Evolutionary conservation across 352 stramenopile genomes (phyloP).

Genomic region (Phytophthora cryptogea): DNA sequence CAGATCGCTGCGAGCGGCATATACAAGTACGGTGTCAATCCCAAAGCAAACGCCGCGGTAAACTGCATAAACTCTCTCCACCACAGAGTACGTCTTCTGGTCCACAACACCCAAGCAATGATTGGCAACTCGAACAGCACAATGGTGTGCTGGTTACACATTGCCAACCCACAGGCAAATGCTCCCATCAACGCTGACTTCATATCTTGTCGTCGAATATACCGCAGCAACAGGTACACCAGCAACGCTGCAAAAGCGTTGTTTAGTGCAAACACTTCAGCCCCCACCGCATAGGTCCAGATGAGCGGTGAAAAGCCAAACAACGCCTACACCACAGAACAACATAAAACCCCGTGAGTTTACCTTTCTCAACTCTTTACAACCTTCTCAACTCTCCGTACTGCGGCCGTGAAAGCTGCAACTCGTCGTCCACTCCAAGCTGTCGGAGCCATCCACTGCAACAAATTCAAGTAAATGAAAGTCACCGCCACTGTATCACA

Average conservation of each 20-base stretch:
- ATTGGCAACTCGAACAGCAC: slow-evolving; percentile 93
- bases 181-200: slow-evolving; percentile 61
- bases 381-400: slow-evolving; percentile 16
- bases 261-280: slow-evolving; percentile 98
- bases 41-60: slow-evolving; percentile 64
- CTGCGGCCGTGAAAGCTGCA: slow-evolving; percentile 57
- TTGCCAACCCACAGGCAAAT: slow-evolving; percentile 90
- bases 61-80: slow-evolving; percentile 48
- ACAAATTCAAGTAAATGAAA: slow-evolving; percentile 61
- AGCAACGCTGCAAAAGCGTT: slow-evolving; percentile 91
- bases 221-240: slow-evolving; percentile 65
- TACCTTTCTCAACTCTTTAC: neutral
- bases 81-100: slow-evolving; percentile 34
- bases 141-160: slow-evolving; percentile 97
- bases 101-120: slow-evolving; percentile 75
- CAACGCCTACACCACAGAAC: slow-evolving; percentile 45
- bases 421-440: slow-evolving; percentile 26
- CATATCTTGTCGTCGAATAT: slow-evolving; percentile 32
- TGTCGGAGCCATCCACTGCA: slow-evolving; percentile 47
- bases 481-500: slow-evolving; percentile 58
- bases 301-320: slow-evolving; percentile 94
- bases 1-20: slow-evolving; percentile 75
- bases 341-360: slow-evolving; percentile 1
- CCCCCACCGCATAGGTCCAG: slow-evolving; percentile 94
- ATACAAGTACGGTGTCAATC: slow-evolving; percentile 87